Evolutionary conservation across 257 asterid genomes (phyloP), one percentile per base, ranked within the genome.

Genomic region (Verbena officinalis): DNA sequence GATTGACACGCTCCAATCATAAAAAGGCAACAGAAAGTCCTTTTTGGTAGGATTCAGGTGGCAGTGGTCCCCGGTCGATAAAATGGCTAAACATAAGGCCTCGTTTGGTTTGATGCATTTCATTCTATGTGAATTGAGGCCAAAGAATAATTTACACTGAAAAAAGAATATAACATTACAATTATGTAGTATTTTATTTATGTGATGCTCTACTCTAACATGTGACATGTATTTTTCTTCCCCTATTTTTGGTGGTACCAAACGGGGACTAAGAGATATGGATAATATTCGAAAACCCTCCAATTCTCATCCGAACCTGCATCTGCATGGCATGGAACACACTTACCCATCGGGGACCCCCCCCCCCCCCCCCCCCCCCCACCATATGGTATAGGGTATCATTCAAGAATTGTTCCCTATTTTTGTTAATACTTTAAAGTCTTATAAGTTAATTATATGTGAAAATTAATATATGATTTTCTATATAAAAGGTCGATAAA

Each of bases 1-100:
- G 45, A 13, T 1, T 0, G 1, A 13, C 76, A 73, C 76, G 79
- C 82, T 53, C 71, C 74, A 59, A 66, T 48, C 14, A 65, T 31
- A 44, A 55, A 19, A 19, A 43, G 72, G 56, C 75, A 51, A 19
- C 22, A 24, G 4, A 27, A 34, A 21, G 44, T 19, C 23, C 62
- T 44, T 70, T 56, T 70, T 64, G 65, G 69, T 61, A 42, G 54
- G 44, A 62, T 52, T 65, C 69, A 23, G 76, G 72, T 71, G 71
- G 61, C 56, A 27, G 7, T 48, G 74, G 77, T 48, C 66, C 83
- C 55, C n/a, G n/a, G n/a, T 3, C 15, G 19, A 7, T 17, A 14
- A 43, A 5, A 22, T 55, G 55, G 31, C 43, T 10, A 15, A n/a
- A n/a, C n/a, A n/a, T n/a, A n/a, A 38, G 44, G 44, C 44, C 13